Percentiles rank a stretch among this genome's conserved stretches.
Conservation (phyloP, 257 asterid genomes). For the Solanum arcanum region DNA sequence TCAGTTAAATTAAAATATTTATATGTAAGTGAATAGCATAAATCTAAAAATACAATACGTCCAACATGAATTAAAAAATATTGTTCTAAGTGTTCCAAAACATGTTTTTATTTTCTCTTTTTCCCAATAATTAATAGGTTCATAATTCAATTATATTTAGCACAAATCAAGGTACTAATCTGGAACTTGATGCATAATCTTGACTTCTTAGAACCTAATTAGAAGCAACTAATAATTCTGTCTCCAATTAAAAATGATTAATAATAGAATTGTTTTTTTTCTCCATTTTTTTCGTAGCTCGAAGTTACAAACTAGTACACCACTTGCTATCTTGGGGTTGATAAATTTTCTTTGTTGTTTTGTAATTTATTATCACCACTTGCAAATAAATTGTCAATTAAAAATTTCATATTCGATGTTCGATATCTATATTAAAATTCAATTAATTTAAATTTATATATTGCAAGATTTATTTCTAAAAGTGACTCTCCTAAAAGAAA, state of each 20-base stretch:
- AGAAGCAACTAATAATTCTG: background rate
- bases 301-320: constrained; percentile 12
- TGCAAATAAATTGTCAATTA: constrained; percentile 8
- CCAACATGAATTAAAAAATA: too few relatives aligned
- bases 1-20: too few relatives aligned
- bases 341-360: constrained; percentile 8
- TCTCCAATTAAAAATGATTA: background rate
- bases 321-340: constrained; percentile 25
- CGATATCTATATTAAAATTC: rapidly evolving
- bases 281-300: constrained; percentile 39
- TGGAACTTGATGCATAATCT: constrained; percentile 8
- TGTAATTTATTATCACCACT: constrained; percentile 3
- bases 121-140: background rate
- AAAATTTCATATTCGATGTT: background rate
- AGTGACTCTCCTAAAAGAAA: background rate
- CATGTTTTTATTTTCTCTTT: background rate
- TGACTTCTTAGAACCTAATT: constrained; percentile 9
- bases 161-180: background rate
- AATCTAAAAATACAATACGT: too few relatives aligned
- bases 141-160: background rate
- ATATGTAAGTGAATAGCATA: too few relatives aligned
- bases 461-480: background rate
- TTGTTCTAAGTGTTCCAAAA: background rate
- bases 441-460: rapidly evolving
- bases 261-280: background rate